Percentiles rank a stretch among this genome's conserved stretches.
phyloP scores from a whole-genome alignment of 371 early-diverging fungal species.

The Mortierella sp. region DNA sequence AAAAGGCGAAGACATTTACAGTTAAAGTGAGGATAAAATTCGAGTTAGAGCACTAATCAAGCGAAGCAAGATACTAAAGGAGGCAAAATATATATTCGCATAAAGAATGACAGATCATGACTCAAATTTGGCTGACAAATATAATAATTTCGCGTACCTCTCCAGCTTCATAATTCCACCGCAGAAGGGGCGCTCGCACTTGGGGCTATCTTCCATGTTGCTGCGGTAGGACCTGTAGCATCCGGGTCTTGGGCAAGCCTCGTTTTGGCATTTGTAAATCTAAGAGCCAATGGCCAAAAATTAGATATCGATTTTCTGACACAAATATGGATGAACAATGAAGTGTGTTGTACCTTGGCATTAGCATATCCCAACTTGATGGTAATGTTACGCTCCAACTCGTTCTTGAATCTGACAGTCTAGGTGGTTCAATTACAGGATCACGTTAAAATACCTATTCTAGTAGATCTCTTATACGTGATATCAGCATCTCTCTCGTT shows the following conservation, averaged over 20 bases:
- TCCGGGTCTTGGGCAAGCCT: slow-evolving; percentile 95
- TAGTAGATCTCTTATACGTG: background rate
- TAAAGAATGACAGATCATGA: background rate
- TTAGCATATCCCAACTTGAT: slow-evolving; percentile 99
- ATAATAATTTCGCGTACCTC: slow-evolving; percentile 57
- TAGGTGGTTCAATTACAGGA: slow-evolving; percentile 24
- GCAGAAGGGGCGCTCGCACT: slow-evolving; percentile 95
- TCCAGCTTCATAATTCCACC: slow-evolving; percentile 89
- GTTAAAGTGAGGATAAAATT: background rate
- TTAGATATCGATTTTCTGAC: background rate
- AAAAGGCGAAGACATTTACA: background rate
- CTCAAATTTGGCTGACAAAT: background rate
- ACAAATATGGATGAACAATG: background rate
- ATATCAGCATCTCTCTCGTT: background rate
- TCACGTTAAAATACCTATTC: background rate
- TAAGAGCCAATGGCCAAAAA: slow-evolving; percentile 28
- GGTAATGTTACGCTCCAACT: slow-evolving; percentile 99
- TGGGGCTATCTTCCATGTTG: slow-evolving; percentile 88
- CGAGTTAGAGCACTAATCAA: background rate
- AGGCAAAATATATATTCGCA: background rate
- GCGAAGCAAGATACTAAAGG: background rate
- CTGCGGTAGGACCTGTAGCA: slow-evolving; percentile 94
- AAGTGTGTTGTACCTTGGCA: slow-evolving; percentile 84
- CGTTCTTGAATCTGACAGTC: slow-evolving; percentile 99
- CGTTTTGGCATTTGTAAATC: slow-evolving; percentile 97